These are phyloP conservation scores for Lodderomyces jiufengensis DNA, from an alignment of 1,139 yeast genomes.

Conservation along the genomic window DNA sequence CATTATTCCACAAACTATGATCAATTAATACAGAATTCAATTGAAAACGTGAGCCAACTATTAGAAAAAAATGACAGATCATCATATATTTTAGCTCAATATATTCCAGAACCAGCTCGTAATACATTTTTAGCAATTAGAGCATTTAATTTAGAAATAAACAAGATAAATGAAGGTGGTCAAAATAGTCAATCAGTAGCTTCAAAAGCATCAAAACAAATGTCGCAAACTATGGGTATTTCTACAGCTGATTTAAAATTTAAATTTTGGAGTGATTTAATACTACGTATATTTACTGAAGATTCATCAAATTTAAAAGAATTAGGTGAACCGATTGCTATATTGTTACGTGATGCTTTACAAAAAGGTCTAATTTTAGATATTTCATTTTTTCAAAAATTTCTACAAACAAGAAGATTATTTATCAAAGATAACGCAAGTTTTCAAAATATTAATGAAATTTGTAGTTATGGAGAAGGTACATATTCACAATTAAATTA, in stretches of 20 bases:
- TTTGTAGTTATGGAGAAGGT: constrained; percentile 81
- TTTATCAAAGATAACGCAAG: constrained; percentile 39
- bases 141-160: constrained; percentile 66
- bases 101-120: constrained; percentile 64
- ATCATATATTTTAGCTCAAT: constrained; percentile 62
- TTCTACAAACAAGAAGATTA: constrained; percentile 58
- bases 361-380: constrained; percentile 50
- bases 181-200: constrained; percentile 31
- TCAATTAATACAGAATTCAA: constrained; percentile 29
- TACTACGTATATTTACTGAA: constrained; percentile 38
- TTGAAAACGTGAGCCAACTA: constrained; percentile 39
- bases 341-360: constrained; percentile 50
- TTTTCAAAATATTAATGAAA: constrained; percentile 53
- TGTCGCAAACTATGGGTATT: constrained; percentile 36
- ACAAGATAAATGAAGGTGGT: constrained; percentile 53
- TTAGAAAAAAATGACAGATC: constrained; percentile 57
- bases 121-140: constrained; percentile 66
- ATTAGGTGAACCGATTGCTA: constrained; percentile 64
- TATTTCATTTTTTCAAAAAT: constrained; percentile 53
- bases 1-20: constrained; percentile 6
- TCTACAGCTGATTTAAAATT: constrained; percentile 52
- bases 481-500: constrained; percentile 73
- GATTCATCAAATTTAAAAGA: too few relatives aligned
- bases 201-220: constrained; percentile 28
- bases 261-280: constrained; percentile 58